Evolutionary conservation across 495 filamentous ascomycete species (phyloP).

Genomic region (Schizothecium vesticola): DNA sequence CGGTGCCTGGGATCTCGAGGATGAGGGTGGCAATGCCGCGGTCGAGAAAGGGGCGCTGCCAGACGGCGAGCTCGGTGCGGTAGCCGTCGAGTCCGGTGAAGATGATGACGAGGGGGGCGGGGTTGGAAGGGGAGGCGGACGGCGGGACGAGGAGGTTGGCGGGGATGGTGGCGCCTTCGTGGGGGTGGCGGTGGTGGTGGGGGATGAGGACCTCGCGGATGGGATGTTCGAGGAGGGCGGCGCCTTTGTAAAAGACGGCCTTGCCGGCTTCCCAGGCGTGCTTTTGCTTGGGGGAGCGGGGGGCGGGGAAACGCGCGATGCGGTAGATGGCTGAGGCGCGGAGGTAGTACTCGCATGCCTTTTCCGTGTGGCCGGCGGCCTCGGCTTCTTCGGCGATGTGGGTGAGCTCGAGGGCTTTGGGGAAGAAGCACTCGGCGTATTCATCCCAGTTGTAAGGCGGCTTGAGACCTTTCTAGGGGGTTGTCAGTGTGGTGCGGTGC

Average conservation of each 20-base stretch:
- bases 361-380: constrained; percentile 34
- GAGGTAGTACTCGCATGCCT: constrained; percentile 55
- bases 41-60: constrained; percentile 53
- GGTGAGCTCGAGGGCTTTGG: constrained; percentile 50
- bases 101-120: constrained; percentile 57
- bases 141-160: constrained; percentile 55
- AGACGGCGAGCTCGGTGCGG: constrained; percentile 63
- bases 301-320: constrained; percentile 57
- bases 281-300: constrained; percentile 42
- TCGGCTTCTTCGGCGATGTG: constrained; percentile 43
- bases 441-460: constrained; percentile 36
- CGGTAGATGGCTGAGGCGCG: constrained; percentile 64
- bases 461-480: neutral
- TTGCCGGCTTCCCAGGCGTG: constrained; percentile 59
- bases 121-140: constrained; percentile 12
- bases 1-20: constrained; percentile 70
- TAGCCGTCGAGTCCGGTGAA: constrained; percentile 71
- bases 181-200: constrained; percentile 39
- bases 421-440: constrained; percentile 59
- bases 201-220: constrained; percentile 54
- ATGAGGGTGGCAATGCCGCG: constrained; percentile 53
- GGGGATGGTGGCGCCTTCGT: constrained; percentile 41
- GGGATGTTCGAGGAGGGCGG: constrained; percentile 42
- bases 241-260: constrained; percentile 29
- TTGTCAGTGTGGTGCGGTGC: neutral